Evolutionary conservation across 2,329 filamentous ascomycete species (phyloP), one percentile per base, ranked within the genome.

Genomic region (Sphaerostilbella broomeana): DNA sequence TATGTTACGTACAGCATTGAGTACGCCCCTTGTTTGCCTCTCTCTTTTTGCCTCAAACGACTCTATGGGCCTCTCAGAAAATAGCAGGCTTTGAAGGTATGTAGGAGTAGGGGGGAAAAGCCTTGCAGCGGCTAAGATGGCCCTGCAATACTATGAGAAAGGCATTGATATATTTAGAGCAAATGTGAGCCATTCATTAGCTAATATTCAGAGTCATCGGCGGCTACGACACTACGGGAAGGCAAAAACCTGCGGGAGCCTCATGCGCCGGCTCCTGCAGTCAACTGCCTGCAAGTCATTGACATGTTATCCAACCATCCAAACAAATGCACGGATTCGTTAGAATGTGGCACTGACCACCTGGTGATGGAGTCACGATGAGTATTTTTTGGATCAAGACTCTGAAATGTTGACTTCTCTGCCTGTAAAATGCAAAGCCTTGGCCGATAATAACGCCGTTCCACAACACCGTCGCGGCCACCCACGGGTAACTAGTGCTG

Each of bases 211-310:
- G n/a, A n/a, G n/a, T n/a, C n/a, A n/a, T n/a, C n/a, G n/a, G n/a
- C n/a, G n/a, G n/a, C n/a, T n/a, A n/a, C n/a, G n/a, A n/a, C n/a
- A n/a, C n/a, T n/a, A n/a, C n/a, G n/a, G n/a, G n/a, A n/a, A n/a
- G n/a, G n/a, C n/a, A n/a, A n/a, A n/a, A n/a, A n/a, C n/a, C n/a
- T n/a, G n/a, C n/a, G n/a, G n/a, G 26, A 24, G 34, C 34, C 25
- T 42, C 35, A 24, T 28, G 40, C 40, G n/a, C n/a, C n/a, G n/a
- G n/a, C n/a, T n/a, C n/a, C n/a, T n/a, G n/a, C n/a, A n/a, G n/a
- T n/a, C n/a, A n/a, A n/a, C 35, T 42, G 35, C 40, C 40, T 42
- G 40, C 40, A 42, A 42, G 40, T 38, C 40, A 42, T 42, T 16
- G 28, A 31, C 28, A n/a, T n/a, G 17, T 6, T 11, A 31, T 31